A percentile compares a stretch with the other conserved stretches of the same genome.
Evolutionary conservation across 176 grass and related monocot genomes (phyloP).

Genomic region (Poa annua): DNA sequence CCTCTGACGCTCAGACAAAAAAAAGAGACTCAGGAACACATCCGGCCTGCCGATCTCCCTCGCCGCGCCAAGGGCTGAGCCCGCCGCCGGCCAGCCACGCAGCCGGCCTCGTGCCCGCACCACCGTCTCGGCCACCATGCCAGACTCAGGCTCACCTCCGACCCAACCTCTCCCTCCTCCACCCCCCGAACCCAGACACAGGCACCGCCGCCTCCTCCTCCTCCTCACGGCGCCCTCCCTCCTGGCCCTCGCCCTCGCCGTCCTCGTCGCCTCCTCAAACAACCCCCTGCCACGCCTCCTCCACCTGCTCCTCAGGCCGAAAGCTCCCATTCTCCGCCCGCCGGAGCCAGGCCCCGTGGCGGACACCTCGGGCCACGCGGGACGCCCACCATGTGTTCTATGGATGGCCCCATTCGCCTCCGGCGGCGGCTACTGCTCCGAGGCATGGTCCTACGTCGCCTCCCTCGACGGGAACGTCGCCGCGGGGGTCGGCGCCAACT

Average conservation of each 20-base stretch:
- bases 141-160: constrained; percentile 2
- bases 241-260: constrained; percentile 39
- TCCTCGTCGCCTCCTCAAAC: constrained; percentile 40
- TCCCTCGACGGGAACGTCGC: constrained; percentile 30
- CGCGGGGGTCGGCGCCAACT: not conserved
- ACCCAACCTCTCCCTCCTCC: not conserved
- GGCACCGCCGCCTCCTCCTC: not conserved
- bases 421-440: constrained; percentile 75
- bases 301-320: constrained; percentile 7
- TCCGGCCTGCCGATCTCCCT: constrained; percentile 5
- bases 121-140: constrained; percentile 19
- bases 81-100: not conserved
- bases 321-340: not conserved
- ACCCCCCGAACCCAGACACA: constrained; percentile 1
- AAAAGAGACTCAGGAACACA: not conserved
- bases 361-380: not conserved
- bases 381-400: constrained; percentile 74
- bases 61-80: not conserved
- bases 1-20: not conserved
- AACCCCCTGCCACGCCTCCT: constrained; percentile 34
- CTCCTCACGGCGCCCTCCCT: constrained; percentile 38
- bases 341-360: not conserved
- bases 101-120: not conserved
- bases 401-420: constrained; percentile 85
- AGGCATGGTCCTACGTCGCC: constrained; percentile 70